phyloP scores from a whole-genome alignment of 306 rosid species.

The Cicer cuneatum region DNA sequence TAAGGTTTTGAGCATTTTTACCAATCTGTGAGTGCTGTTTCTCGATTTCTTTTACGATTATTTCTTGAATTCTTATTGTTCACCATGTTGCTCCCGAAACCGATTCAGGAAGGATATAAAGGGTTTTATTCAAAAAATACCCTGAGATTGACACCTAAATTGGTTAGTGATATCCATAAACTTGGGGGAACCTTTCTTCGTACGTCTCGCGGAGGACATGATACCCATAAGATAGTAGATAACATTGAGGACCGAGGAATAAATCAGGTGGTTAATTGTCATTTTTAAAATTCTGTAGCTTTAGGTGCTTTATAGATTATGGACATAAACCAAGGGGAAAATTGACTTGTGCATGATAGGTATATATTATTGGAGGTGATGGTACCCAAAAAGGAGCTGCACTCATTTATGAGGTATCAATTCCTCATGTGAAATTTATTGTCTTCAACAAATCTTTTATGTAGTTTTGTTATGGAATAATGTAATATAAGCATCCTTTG shows the following conservation, averaged over 20 bases:
- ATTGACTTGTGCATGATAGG: constrained; percentile 55
- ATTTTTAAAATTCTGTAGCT: constrained; percentile 29
- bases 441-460: constrained; percentile 36
- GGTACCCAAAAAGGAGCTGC: constrained; percentile 97
- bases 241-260: constrained; percentile 88
- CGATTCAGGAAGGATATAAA: constrained; percentile 81
- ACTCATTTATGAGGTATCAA: constrained; percentile 71
- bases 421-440: constrained; percentile 36
- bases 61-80: constrained; percentile 34
- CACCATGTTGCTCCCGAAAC: constrained; percentile 37
- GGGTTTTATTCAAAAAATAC: constrained; percentile 95
- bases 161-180: constrained; percentile 84
- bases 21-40: background rate
- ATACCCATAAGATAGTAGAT: constrained; percentile 93
- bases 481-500: constrained; percentile 47
- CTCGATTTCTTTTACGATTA: constrained; percentile 22
- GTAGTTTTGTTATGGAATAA: constrained; percentile 38
- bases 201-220: constrained; percentile 98
- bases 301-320: constrained; percentile 4
- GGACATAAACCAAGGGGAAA: constrained; percentile 12
- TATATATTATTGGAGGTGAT: constrained; percentile 95
- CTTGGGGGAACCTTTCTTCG: constrained; percentile 91
- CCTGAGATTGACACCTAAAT: constrained; percentile 72
- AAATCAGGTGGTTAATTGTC: constrained; percentile 71
- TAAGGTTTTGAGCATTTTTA: constrained; percentile 6